Conservation (phyloP, 305 asterid genomes). For the Fraxinus baroniana region DNA sequence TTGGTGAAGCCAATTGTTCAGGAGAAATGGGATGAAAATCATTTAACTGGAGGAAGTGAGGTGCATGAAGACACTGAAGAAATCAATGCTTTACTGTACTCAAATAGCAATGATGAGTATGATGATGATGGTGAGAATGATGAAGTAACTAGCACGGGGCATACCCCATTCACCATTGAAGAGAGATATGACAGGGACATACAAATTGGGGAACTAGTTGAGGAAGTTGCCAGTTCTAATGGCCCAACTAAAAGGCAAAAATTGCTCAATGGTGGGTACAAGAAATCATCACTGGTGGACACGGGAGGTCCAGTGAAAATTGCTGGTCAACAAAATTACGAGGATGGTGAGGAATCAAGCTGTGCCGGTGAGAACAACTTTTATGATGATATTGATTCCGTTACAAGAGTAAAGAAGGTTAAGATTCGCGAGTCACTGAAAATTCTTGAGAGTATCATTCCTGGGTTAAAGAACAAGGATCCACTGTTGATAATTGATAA, state of each 20-base stretch:
- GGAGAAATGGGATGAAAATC: conserved; percentile 39
- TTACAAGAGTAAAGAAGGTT: conserved; percentile 37
- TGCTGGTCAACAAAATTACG: conserved; percentile 19
- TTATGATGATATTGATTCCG: conserved; percentile 26
- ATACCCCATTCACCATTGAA: conserved; percentile 27
- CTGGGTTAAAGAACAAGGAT: conserved; percentile 46
- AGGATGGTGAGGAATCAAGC: conserved; percentile 35
- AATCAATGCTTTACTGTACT: conserved; percentile 71
- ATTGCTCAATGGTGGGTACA: conserved; percentile 57
- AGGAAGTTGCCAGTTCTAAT: conserved; percentile 62
- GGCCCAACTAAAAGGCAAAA: conserved; percentile 61
- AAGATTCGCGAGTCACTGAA: conserved; percentile 46
- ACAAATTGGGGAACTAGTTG: conserved; percentile 29
- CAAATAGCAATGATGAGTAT: conserved; percentile 46
- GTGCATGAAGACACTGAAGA: conserved; percentile 70
- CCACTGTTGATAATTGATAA: conserved; percentile 63
- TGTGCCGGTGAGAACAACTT: conserved; percentile 21
- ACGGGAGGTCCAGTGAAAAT: conserved; percentile 21
- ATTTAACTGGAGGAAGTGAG: conserved; percentile 42
- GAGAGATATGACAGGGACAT: conserved; percentile 23
- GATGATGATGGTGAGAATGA: conserved; percentile 43
- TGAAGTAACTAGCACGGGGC: conserved; percentile 69
- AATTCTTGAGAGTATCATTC: conserved; percentile 51
- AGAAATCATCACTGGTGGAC: conserved; percentile 42
- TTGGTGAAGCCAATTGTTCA: conserved; percentile 29